Conservation (phyloP, 148 eudicot genomes). For the Vaccinium macrocarpon region DNA sequence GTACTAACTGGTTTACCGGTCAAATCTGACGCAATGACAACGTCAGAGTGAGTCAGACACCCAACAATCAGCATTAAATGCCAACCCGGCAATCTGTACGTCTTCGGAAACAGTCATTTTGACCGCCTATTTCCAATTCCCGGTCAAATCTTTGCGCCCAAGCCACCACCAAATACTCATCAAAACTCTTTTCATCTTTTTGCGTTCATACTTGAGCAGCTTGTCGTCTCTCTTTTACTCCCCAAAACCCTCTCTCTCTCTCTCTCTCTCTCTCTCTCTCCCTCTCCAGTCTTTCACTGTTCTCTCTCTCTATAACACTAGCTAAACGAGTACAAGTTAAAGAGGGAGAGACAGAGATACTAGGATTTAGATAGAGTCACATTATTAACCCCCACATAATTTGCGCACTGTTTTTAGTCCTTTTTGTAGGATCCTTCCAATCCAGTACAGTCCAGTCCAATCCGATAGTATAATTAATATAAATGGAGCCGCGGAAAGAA, state of each 20-base stretch:
- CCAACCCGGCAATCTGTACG: slow-evolving; percentile 12
- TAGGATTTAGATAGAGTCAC: no score
- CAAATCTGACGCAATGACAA: slow-evolving; percentile 27
- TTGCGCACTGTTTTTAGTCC: no score
- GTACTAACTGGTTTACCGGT: slow-evolving; percentile 23
- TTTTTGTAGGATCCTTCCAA: no score
- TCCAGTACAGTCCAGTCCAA: no score
- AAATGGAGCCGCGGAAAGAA: no score
- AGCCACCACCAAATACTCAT: not conserved
- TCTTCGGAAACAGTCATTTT: slow-evolving; percentile 18
- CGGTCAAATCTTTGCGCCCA: slow-evolving; percentile 29
- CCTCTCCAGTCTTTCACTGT: not conserved
- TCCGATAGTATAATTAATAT: no score
- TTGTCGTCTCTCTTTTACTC: not conserved
- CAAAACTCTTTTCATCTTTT: not conserved
- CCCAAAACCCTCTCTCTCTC: not conserved
- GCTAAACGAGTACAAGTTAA: not conserved
- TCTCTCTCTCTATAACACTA: slow-evolving; percentile 10
- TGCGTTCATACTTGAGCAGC: slow-evolving; percentile 3
- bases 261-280: not conserved
- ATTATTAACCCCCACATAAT: no score
- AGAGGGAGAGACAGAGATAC: not conserved
- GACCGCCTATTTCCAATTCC: slow-evolving; percentile 21
- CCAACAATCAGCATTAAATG: slow-evolving; percentile 24
- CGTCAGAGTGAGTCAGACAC: not conserved